Percentiles rank a stretch among this genome's conserved stretches.
These are phyloP conservation scores for Limonium bicolor DNA, from an alignment of 148 eudicot species.

Conservation along the genomic window DNA sequence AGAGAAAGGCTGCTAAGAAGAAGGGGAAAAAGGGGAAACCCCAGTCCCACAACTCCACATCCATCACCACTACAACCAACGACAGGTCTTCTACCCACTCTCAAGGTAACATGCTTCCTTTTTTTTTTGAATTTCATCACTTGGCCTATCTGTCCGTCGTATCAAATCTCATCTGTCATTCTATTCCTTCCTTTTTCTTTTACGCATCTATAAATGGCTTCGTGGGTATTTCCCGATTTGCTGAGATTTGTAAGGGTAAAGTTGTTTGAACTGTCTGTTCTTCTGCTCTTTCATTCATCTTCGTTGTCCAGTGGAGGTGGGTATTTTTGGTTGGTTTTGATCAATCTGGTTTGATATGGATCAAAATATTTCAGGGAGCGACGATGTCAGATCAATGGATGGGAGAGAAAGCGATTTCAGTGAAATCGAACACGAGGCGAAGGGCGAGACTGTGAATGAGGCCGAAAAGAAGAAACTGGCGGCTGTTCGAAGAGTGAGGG, in stretches of 20 bases:
- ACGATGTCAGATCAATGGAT: constrained; percentile 1
- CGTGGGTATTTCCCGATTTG: not conserved
- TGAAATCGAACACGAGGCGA: too few species aligned
- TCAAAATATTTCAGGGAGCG: not conserved
- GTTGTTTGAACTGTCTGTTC: not conserved
- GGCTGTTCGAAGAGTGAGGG: too few species aligned
- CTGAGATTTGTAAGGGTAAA: not conserved
- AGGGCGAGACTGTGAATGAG: too few species aligned
- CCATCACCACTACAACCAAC: not conserved
- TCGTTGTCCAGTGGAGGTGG: not conserved
- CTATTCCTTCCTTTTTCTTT: not conserved
- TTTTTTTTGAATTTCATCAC: not conserved
- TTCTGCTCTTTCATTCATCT: not conserved
- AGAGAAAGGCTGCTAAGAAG: not conserved
- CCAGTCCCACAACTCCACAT: not conserved
- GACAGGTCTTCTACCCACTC: constrained; percentile 3
- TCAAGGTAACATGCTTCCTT: not conserved
- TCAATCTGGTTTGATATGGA: not conserved
- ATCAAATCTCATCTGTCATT: not conserved
- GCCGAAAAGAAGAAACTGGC: too few species aligned
- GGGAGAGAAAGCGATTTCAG: constrained; percentile 1
- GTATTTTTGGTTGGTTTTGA: not conserved
- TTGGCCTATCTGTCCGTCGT: not conserved
- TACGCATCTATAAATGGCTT: not conserved
- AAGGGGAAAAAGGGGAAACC: constrained; percentile 1